Base-by-base conservation (phyloP, 1,284 basidiomycete genomes). In the Moesziomyces aphidis region DNA sequence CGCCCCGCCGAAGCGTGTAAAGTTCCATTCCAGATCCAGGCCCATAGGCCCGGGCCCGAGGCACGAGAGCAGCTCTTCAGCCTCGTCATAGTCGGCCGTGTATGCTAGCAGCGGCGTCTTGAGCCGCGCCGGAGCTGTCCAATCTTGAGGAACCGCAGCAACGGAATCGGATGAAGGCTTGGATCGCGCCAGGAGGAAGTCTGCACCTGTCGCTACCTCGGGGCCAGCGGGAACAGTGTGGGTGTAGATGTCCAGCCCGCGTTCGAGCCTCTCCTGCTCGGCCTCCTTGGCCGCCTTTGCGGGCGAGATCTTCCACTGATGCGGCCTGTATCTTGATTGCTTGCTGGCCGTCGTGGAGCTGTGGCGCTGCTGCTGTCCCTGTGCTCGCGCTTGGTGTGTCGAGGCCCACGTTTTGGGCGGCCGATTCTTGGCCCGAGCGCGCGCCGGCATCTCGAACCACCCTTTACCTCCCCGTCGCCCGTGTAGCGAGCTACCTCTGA, bases 1-100 rank as follows among this genome's bases (percentile, higher is more conserved):
- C 8, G 46, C 21, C 3, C 73, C 69, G 3, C 28, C 10, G 19
- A 19, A n/a, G 19, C 17, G 54, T n/a, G 55, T 46, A 23, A 73
- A 49, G 36, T 76, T 70, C 79, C 79, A 80, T 46, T 80, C 79
- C 28, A 80, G 55, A 50, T 80, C 79, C n/a, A 80, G 65, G 9
- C 77, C 79, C 36, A 77, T 59, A 0, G 75, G 66, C 17, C 61
- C 59, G 1, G 65, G 50, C 17, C 73, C 53, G 7, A 64, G 57
- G 15, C 60, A 60, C 28, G 61, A 52, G 24, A 79, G 56, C 5
- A 63, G 51, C 23, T 68, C 61, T 21, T 51, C 21, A 13, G 76
- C 76, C 36, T 77, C 59, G 23, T 66, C 67, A 21, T 22, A 49
- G 45, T 61, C 46, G 19, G 55, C 50, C 4, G 74, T 63, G 42